A percentile compares a stretch with the other conserved stretches of the same genome.
Conservation (phyloP, 768 basidiomycete species). For the Kwoniella dejecticola region DNA sequence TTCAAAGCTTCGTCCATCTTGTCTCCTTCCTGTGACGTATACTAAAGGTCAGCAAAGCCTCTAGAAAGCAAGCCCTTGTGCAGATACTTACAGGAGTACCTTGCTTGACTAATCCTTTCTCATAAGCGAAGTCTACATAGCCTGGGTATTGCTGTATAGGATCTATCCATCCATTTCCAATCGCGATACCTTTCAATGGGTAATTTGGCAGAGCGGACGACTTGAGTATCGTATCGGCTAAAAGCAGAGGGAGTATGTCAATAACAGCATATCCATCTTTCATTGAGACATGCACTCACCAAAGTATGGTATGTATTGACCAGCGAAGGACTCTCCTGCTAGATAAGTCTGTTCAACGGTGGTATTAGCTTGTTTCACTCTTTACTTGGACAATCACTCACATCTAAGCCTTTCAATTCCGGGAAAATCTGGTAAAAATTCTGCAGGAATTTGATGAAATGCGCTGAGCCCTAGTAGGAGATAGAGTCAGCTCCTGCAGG, state of each 20-base stretch:
- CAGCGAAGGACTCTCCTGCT: conserved; percentile 94
- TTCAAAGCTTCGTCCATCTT: conserved; percentile 64
- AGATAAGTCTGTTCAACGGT: conserved; percentile 73
- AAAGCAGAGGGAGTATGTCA: neutral
- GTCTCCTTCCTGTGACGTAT: conserved; percentile 63
- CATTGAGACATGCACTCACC: conserved; percentile 59
- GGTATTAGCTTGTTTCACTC: neutral
- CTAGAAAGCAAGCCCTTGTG: neutral
- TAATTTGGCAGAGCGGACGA: conserved; percentile 62
- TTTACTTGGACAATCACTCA: conserved; percentile 58
- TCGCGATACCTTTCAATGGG: conserved; percentile 76
- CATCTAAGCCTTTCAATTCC: conserved; percentile 78
- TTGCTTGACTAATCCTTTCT: conserved; percentile 73
- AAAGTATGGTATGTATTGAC: conserved; percentile 96
- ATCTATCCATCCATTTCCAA: conserved; percentile 99
- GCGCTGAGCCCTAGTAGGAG: conserved; percentile 66
- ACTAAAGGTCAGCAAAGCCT: no score
- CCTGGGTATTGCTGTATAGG: conserved; percentile 82
- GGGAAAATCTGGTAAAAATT: conserved; percentile 93
- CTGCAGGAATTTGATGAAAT: conserved; percentile 77
- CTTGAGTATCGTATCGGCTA: conserved; percentile 74
- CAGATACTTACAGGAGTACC: conserved; percentile 64
- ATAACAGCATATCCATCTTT: neutral
- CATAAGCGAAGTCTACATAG: conserved; percentile 81
- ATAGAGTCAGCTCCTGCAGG: no score